These are phyloP conservation scores for Ocimum tenuiflorum DNA, from an alignment of 257 asterid genomes.

Conservation along the genomic window DNA sequence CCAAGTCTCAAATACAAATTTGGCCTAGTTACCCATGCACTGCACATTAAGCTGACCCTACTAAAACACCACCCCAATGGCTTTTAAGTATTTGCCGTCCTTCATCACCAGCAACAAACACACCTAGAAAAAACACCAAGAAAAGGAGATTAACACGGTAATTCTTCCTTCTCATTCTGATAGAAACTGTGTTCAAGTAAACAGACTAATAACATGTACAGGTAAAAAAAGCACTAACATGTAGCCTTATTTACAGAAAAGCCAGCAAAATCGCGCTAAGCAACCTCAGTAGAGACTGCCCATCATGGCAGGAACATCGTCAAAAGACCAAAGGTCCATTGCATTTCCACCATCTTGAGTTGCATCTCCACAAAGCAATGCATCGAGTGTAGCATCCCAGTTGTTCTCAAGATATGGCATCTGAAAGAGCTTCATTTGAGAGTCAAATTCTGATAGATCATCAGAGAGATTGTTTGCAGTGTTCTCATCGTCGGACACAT, in stretches of 20 bases:
- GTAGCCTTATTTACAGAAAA: slow-evolving; percentile 70
- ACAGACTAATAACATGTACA: neutral
- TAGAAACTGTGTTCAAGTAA: neutral
- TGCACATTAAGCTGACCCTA: slow-evolving; percentile 25
- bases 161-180: neutral
- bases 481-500: slow-evolving; percentile 22
- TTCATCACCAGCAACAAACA: slow-evolving; percentile 29
- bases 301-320: slow-evolving; percentile 50
- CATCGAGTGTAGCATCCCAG: slow-evolving; percentile 75
- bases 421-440: slow-evolving; percentile 66
- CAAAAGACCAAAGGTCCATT: slow-evolving; percentile 74
- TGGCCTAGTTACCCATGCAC: slow-evolving; percentile 37
- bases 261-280: neutral
- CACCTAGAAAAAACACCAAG: slow-evolving; percentile 29
- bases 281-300: slow-evolving; percentile 44
- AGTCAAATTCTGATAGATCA: slow-evolving; percentile 42
- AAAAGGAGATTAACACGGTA: slow-evolving; percentile 10
- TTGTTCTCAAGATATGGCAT: slow-evolving; percentile 54
- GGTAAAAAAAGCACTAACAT: slow-evolving; percentile 33
- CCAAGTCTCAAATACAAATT: slow-evolving; percentile 22
- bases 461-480: slow-evolving; percentile 27
- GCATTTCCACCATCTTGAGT: slow-evolving; percentile 47
- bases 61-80: slow-evolving; percentile 44
- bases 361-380: slow-evolving; percentile 51
- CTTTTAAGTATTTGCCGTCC: slow-evolving; percentile 32